Evolutionary conservation across 106 monocot species (phyloP).

Genomic region (Agapanthus africanus): DNA sequence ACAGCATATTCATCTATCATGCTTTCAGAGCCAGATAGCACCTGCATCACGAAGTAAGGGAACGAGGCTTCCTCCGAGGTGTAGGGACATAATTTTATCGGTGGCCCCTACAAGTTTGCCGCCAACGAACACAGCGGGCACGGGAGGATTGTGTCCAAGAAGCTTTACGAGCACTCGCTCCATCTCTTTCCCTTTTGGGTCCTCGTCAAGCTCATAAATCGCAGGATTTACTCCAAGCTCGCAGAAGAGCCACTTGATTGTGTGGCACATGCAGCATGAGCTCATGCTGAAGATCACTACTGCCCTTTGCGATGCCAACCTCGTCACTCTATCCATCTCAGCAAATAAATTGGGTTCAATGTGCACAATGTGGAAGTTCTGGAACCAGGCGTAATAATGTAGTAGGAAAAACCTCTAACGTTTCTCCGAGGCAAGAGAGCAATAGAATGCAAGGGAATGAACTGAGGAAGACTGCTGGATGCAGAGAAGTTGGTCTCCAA

Average conservation of each 20-base stretch:
- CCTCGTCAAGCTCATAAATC: slow-evolving; percentile 11
- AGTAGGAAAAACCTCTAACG: too few species aligned
- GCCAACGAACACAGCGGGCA: slow-evolving; percentile 14
- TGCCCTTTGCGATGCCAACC: slow-evolving; percentile 24
- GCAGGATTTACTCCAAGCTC: slow-evolving; percentile 14
- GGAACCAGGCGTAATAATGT: neutral
- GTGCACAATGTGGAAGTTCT: neutral
- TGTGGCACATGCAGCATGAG: slow-evolving; percentile 42
- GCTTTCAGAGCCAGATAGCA: slow-evolving; percentile 14
- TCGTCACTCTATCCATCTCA: slow-evolving; percentile 29
- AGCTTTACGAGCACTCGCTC: slow-evolving; percentile 8
- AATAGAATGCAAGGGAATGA: neutral
- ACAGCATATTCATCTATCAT: neutral
- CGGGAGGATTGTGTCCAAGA: neutral
- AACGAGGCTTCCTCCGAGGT: slow-evolving; percentile 7
- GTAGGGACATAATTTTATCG: slow-evolving; percentile 13
- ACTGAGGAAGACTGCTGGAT: slow-evolving; percentile 7
- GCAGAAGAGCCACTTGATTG: slow-evolving; percentile 22
- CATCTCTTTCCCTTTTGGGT: slow-evolving; percentile 11
- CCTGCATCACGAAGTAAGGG: slow-evolving; percentile 11
- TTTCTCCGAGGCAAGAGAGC: neutral
- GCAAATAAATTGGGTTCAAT: neutral
- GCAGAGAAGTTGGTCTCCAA: slow-evolving; percentile 2
- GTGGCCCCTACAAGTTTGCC: slow-evolving; percentile 11
- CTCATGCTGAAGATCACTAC: slow-evolving; percentile 35